Conservation (phyloP, 495 filamentous ascomycete genomes). For the Aspergillus avenaceus region DNA sequence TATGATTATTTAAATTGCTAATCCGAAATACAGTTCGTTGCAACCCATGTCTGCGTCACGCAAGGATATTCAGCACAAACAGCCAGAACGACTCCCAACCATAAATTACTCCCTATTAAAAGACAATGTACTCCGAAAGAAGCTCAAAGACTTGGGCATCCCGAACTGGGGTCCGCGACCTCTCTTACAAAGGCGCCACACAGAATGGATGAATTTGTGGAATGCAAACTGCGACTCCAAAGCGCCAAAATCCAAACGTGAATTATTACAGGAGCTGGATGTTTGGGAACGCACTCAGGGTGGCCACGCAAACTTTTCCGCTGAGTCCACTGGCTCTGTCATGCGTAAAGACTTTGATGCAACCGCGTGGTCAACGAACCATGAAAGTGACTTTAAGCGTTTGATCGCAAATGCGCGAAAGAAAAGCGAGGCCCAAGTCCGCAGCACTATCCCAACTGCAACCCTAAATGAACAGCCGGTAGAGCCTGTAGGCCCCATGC, state of each 20-base stretch:
- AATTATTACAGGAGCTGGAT: slow-evolving; percentile 73
- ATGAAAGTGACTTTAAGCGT: slow-evolving; percentile 68
- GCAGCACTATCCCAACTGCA: slow-evolving; percentile 25
- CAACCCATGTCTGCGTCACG: slow-evolving; percentile 12
- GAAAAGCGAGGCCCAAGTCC: slow-evolving; percentile 29
- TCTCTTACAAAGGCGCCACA: slow-evolving; percentile 73
- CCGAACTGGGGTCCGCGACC: slow-evolving; percentile 60
- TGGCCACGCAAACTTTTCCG: slow-evolving; percentile 24
- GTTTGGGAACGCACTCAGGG: slow-evolving; percentile 78
- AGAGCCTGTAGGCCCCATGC: neutral
- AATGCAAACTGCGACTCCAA: slow-evolving; percentile 93
- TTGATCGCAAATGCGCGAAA: slow-evolving; percentile 68
- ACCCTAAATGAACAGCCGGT: slow-evolving; percentile 1
- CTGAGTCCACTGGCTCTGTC: slow-evolving; percentile 33
- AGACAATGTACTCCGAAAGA: slow-evolving; percentile 70
- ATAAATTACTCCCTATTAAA: slow-evolving; percentile 79
- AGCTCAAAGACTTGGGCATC: slow-evolving; percentile 79
- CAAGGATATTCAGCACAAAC: slow-evolving; percentile 18
- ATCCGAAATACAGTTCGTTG: slow-evolving; percentile 18
- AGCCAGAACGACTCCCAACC: slow-evolving; percentile 61
- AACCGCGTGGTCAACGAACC: slow-evolving; percentile 65
- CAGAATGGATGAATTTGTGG: slow-evolving; percentile 92
- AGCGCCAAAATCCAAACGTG: slow-evolving; percentile 60
- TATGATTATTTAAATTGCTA: neutral
- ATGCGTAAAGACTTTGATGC: slow-evolving; percentile 84